A percentile compares a stretch with the other conserved stretches of the same genome.
These are phyloP conservation scores for Russula lepida DNA, from an alignment of 768 basidiomycete species.

Conservation along the genomic window DNA sequence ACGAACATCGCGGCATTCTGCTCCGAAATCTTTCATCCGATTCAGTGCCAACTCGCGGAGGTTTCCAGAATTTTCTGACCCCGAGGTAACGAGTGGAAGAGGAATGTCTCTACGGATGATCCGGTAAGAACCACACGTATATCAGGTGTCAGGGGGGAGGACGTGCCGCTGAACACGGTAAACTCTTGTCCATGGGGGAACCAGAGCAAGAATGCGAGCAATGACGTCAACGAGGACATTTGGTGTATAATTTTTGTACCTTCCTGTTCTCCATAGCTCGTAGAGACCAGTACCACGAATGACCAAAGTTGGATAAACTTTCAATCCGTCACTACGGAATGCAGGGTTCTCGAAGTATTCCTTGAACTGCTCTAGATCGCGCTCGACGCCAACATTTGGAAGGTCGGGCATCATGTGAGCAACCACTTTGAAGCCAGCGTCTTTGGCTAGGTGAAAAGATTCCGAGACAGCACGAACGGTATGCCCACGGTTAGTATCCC, in stretches of 20 bases:
- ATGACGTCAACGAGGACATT: slow-evolving; percentile 97
- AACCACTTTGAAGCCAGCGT: slow-evolving; percentile 99
- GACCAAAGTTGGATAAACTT: slow-evolving; percentile 97
- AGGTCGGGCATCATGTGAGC: slow-evolving; percentile 99
- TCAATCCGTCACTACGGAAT: slow-evolving; percentile 93
- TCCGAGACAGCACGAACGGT: slow-evolving; percentile 96
- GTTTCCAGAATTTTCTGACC: slow-evolving; percentile 97
- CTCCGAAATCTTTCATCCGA: slow-evolving; percentile 98
- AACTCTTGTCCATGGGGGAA: slow-evolving; percentile 97
- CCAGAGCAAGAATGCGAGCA: slow-evolving; percentile 88
- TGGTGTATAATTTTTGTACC: slow-evolving; percentile 99
- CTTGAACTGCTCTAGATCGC: slow-evolving; percentile 97
- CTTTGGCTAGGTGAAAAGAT: slow-evolving; percentile 95
- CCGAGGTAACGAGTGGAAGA: slow-evolving; percentile 89
- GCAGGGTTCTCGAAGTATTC: slow-evolving; percentile 99
- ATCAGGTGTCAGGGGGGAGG: neutral
- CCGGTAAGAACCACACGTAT: neutral
- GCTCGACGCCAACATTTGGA: slow-evolving; percentile 94
- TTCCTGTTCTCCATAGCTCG: slow-evolving; percentile 92
- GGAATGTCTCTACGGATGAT: slow-evolving; percentile 74
- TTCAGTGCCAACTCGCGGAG: slow-evolving; percentile 91
- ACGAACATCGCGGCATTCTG: slow-evolving; percentile 93
- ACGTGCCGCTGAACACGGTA: slow-evolving; percentile 90
- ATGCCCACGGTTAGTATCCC: slow-evolving; percentile 97
- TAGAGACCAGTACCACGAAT: slow-evolving; percentile 96